Percentiles rank a stretch among this genome's conserved stretches.
phyloP scores from a whole-genome alignment of 2,329 filamentous ascomycete species.

The Chaetothyriales sp. region DNA sequence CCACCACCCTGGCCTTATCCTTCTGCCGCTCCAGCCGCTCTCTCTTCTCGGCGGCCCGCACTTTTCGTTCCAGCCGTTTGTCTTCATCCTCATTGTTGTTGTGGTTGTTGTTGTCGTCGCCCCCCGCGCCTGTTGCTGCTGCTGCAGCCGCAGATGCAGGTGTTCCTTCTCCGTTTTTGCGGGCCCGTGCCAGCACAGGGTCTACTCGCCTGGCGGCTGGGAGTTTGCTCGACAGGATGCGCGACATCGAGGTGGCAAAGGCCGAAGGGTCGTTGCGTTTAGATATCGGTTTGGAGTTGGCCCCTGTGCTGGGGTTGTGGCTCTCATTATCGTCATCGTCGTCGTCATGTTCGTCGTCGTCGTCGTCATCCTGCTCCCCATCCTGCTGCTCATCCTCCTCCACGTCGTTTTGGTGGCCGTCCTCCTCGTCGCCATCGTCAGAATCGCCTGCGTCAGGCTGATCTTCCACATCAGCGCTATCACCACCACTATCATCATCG shows the following conservation, averaged over 20 bases:
- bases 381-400: conserved; percentile 13
- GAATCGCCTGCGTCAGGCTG: conserved; percentile 6
- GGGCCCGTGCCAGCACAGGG: conserved; percentile 77
- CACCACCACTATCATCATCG: conserved; percentile 9
- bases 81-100: conserved; percentile 56
- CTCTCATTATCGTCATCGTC: conserved; percentile 22
- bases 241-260: conserved; percentile 84
- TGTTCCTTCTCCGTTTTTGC: conserved; percentile 51
- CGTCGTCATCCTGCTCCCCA: conserved; percentile 25
- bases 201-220: conserved; percentile 67
- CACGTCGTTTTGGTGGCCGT: conserved; percentile 4
- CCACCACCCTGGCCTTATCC: conserved; percentile 37
- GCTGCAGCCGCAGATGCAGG: no score
- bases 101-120: no score
- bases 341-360: conserved; percentile 26
- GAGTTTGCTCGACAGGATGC: conserved; percentile 82
- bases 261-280: conserved; percentile 87
- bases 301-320: conserved; percentile 25
- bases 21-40: conserved; percentile 71
- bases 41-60: conserved; percentile 61
- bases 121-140: no score
- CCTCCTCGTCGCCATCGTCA: conserved; percentile 2
- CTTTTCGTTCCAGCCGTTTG: conserved; percentile 59
- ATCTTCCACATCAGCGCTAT: conserved; percentile 15
- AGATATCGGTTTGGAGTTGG: conserved; percentile 23